Base-by-base conservation (phyloP, 2,329 filamentous ascomycete genomes). In the Aspergillus ochraceoroseus region DNA sequence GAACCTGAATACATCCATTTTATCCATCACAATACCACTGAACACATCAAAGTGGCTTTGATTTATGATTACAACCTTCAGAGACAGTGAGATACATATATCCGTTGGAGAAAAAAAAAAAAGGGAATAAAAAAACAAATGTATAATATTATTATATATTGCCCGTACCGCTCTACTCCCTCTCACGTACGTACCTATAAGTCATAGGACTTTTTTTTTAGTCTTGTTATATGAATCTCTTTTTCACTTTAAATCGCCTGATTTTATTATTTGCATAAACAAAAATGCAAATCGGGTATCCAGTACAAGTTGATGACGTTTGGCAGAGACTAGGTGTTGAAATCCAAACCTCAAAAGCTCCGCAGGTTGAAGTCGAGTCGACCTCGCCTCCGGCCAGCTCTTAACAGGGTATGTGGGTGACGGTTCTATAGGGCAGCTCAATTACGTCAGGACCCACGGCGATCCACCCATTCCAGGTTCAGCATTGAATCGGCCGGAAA, bases 241-340 rank as follows among this genome's bases (percentile, higher is more conserved):
- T 25, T 34, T 11, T 28, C 26, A 7, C 26, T 11, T 15, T 8
- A 35, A 17, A 32, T 35, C 20, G 31, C 31, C 32, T 27, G 32
- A 22, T 39, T 43, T 43, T 43, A 14, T 43, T 43, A 14, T 31
- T 39, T 29, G 31, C 41, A 29, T 19, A 43, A 23, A 33, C 33
- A 43, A 36, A n/a, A 31, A 43, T 41, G 54, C 47, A 56, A 54
- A 61, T 58, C 49, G 57, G 59, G 58, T 62, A 61, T 62, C 58
- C 58, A 56, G 53, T 53, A 48, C 42, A 47, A 29, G 50, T 32
- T 35, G 32, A 38, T 31, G 28, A 23, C 32, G 23, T 13, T 13
- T n/a, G 41, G 41, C 18, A 36, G 12, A 23, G 32, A 28, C 20
- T 14, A 26, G 17, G 30, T 33, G 23, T 28, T 18, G n/a, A 8